A percentile compares a stretch with the other conserved stretches of the same genome.
Conservation (phyloP, 441 rosid genomes). For the Jatropha multifida region DNA sequence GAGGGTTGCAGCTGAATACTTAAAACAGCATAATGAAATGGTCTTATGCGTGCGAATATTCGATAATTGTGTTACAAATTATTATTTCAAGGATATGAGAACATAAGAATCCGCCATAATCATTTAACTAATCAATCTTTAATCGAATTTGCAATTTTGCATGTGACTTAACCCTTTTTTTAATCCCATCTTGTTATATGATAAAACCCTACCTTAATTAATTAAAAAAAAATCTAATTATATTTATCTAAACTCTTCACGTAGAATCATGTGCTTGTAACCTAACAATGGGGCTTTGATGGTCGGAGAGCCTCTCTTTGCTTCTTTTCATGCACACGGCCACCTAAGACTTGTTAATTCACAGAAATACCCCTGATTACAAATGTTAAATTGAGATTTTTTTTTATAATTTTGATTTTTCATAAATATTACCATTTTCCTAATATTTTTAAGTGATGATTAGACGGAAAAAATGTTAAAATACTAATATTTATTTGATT, state of each 20-base stretch:
- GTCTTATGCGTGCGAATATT: constrained; percentile 61
- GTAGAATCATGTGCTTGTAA: constrained; percentile 25
- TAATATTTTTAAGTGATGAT: no score
- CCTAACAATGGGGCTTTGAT: constrained; percentile 9
- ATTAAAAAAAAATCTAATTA: no score
- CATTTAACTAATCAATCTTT: constrained; percentile 42
- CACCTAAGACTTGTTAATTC: background rate
- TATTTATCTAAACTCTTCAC: constrained; percentile 12
- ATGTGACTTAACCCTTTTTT: constrained; percentile 37
- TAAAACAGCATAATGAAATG: no score
- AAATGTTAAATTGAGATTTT: no score
- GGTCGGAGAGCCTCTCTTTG: background rate
- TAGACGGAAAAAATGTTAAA: no score
- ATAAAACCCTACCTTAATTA: background rate
- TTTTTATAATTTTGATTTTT: no score
- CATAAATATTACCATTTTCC: no score
- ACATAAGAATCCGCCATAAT: constrained; percentile 35
- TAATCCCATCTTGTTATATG: constrained; percentile 21
- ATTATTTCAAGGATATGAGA: constrained; percentile 26
- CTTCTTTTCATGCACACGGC: background rate
- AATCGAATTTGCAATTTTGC: constrained; percentile 29
- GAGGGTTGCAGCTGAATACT: constrained; percentile 26
- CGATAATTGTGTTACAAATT: constrained; percentile 35
- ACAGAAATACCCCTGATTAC: background rate
- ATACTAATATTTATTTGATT: no score